These are phyloP conservation scores for Platanus orientalis DNA, from an alignment of 164 flowering plant genomes.

Conservation along the genomic window DNA sequence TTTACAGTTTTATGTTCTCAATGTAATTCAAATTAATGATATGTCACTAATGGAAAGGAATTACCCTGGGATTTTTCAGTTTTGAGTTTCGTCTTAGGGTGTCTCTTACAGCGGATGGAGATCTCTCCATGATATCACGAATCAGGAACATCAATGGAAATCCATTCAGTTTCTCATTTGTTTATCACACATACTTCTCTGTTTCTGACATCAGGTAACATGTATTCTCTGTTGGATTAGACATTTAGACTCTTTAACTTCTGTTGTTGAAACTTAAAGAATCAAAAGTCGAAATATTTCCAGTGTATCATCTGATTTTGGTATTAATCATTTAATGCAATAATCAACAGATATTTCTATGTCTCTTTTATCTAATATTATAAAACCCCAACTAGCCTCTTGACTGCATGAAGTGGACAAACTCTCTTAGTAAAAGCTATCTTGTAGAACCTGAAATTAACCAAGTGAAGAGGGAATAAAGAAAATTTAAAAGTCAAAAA, in stretches of 20 bases:
- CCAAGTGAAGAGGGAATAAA: too few relatives aligned
- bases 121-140: slow-evolving; percentile 66
- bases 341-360: too few relatives aligned
- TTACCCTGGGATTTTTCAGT: slow-evolving; percentile 32
- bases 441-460: too few relatives aligned
- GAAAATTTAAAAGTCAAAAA: too few relatives aligned
- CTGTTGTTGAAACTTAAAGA: too few relatives aligned
- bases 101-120: slow-evolving; percentile 61
- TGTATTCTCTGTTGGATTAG: neutral
- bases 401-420: too few relatives aligned
- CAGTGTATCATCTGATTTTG: neutral
- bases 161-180: slow-evolving; percentile 94
- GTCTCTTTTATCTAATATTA: too few relatives aligned
- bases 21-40: neutral
- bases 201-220: slow-evolving; percentile 94
- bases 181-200: slow-evolving; percentile 74
- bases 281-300: too few relatives aligned
- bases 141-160: slow-evolving; percentile 79
- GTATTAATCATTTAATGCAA: neutral
- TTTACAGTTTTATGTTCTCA: too few relatives aligned
- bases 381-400: too few relatives aligned
- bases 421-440: too few relatives aligned
- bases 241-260: neutral
- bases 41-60: neutral
- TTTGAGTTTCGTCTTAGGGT: slow-evolving; percentile 95